A percentile compares a stretch with the other conserved stretches of the same genome.
Conservation (phyloP, 2,329 filamentous ascomycete genomes). For the Bipolaris victoriae region DNA sequence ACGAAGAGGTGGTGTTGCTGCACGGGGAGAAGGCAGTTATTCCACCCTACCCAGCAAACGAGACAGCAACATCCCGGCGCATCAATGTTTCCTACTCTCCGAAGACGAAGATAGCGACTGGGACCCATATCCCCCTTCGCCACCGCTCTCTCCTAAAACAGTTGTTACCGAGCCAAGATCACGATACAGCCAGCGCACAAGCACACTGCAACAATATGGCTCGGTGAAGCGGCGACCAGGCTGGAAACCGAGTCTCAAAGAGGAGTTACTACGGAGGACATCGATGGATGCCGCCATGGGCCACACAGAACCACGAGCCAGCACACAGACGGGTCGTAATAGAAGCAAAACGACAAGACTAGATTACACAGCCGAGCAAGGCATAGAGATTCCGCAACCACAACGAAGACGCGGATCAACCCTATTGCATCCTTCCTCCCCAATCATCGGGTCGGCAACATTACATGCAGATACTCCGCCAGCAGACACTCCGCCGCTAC, state of each 20-base stretch:
- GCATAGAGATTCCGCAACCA: not conserved
- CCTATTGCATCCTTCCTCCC: slow-evolving; percentile 15
- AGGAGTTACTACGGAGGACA: slow-evolving; percentile 20
- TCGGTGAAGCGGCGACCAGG: slow-evolving; percentile 24
- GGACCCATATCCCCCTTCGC: slow-evolving; percentile 10
- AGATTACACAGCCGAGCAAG: not conserved
- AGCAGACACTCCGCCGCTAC: no score
- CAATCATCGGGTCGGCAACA: not conserved
- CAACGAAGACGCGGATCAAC: slow-evolving; percentile 11
- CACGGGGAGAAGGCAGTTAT: slow-evolving; percentile 26
- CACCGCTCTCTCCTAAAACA: slow-evolving; percentile 27
- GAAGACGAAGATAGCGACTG: slow-evolving; percentile 20
- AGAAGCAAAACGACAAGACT: not conserved
- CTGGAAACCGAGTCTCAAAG: slow-evolving; percentile 37
- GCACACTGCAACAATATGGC: slow-evolving; percentile 17
- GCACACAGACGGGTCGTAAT: not conserved
- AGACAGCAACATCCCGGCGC: slow-evolving; percentile 22
- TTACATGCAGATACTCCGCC: not conserved
- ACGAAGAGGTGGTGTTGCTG: slow-evolving; percentile 37
- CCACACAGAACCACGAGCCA: slow-evolving; percentile 1
- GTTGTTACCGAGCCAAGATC: slow-evolving; percentile 5
- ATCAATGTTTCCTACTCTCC: slow-evolving; percentile 24
- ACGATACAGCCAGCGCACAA: slow-evolving; percentile 6
- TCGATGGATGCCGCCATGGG: slow-evolving; percentile 20
- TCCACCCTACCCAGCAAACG: slow-evolving; percentile 9